Percentiles rank a stretch among this genome's conserved stretches.
Evolutionary conservation across 2,329 filamentous ascomycete species (phyloP).

Genomic region (Penicillium sp.): DNA sequence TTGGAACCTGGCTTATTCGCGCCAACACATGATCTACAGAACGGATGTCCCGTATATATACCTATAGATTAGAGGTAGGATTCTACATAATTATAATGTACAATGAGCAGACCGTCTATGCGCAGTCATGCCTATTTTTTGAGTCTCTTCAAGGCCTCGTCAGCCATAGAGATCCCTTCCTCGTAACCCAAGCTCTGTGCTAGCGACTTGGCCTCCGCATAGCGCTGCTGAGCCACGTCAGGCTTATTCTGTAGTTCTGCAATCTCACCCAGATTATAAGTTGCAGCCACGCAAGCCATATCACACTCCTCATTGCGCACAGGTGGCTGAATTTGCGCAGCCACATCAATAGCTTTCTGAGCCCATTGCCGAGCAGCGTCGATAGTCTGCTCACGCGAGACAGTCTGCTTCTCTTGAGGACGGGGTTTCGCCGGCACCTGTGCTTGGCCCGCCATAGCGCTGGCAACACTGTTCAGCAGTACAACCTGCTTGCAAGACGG

Average conservation of each 20-base stretch:
- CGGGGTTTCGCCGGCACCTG: slow-evolving; percentile 39
- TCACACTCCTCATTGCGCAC: slow-evolving; percentile 80
- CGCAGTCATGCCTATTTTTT: slow-evolving; percentile 26
- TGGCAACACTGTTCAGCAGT: slow-evolving; percentile 65
- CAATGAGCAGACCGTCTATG: slow-evolving; percentile 15
- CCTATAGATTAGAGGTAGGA: slow-evolving; percentile 8
- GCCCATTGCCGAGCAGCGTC: slow-evolving; percentile 79
- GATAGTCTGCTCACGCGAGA: slow-evolving; percentile 67
- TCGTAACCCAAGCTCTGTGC: slow-evolving; percentile 52
- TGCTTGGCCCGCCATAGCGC: slow-evolving; percentile 53
- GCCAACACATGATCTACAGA: background rate
- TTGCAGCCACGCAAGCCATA: slow-evolving; percentile 78
- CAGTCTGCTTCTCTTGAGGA: slow-evolving; percentile 36
- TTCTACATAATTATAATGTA: slow-evolving; percentile 29
- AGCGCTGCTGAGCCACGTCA: slow-evolving; percentile 70
- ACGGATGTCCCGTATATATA: background rate
- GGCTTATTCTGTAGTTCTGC: slow-evolving; percentile 74
- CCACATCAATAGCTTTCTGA: slow-evolving; percentile 72
- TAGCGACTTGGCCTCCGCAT: slow-evolving; percentile 70
- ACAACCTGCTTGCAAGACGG: slow-evolving; percentile 77
- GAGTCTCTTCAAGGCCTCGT: slow-evolving; percentile 41
- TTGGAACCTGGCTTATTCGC: background rate
- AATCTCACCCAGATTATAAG: slow-evolving; percentile 87
- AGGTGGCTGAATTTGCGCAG: slow-evolving; percentile 68
- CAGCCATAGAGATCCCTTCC: slow-evolving; percentile 41